phyloP scores from a whole-genome alignment of 2,329 filamentous ascomycete genomes.

The Tricladium varicosporioides region DNA sequence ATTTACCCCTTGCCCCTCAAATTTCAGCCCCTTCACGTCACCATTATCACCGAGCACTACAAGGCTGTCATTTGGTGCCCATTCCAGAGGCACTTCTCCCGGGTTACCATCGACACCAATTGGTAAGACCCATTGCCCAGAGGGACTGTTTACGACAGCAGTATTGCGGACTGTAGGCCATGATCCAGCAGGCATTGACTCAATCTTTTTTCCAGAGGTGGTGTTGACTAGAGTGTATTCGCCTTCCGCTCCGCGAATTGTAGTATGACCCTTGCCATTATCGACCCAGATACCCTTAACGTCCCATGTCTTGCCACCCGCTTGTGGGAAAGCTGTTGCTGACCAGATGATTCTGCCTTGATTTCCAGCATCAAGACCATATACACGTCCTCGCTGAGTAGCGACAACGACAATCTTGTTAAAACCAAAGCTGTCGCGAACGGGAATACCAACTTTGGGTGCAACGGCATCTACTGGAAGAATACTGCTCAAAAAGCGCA shows the following conservation, averaged over 20 bases:
- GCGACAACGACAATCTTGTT: constrained; percentile 81
- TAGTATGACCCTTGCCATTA: constrained; percentile 48
- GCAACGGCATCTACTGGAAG: constrained; percentile 50
- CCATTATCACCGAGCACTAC: constrained; percentile 51
- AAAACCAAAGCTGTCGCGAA: constrained; percentile 79
- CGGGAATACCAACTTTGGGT: constrained; percentile 45
- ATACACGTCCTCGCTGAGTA: constrained; percentile 74
- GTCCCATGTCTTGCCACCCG: constrained; percentile 56
- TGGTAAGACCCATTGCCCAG: constrained; percentile 53
- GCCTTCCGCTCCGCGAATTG: constrained; percentile 45
- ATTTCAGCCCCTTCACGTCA: constrained; percentile 54
- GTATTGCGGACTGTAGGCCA: constrained; percentile 45
- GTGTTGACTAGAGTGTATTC: constrained; percentile 58
- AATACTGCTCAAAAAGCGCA: constrained; percentile 62
- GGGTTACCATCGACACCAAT: constrained; percentile 50
- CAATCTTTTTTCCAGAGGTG: constrained; percentile 49
- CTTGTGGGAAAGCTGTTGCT: constrained; percentile 58
- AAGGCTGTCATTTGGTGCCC: constrained; percentile 51
- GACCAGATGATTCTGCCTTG: constrained; percentile 77
- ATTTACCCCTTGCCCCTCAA: constrained; percentile 42
- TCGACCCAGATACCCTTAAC: constrained; percentile 66
- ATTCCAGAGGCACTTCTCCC: constrained; percentile 43
- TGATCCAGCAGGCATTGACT: constrained; percentile 41
- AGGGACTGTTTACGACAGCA: constrained; percentile 50
- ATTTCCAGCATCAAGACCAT: constrained; percentile 75